phyloP scores from a whole-genome alignment of 2,329 filamentous ascomycete genomes.

The Cladosporium halotolerans region DNA sequence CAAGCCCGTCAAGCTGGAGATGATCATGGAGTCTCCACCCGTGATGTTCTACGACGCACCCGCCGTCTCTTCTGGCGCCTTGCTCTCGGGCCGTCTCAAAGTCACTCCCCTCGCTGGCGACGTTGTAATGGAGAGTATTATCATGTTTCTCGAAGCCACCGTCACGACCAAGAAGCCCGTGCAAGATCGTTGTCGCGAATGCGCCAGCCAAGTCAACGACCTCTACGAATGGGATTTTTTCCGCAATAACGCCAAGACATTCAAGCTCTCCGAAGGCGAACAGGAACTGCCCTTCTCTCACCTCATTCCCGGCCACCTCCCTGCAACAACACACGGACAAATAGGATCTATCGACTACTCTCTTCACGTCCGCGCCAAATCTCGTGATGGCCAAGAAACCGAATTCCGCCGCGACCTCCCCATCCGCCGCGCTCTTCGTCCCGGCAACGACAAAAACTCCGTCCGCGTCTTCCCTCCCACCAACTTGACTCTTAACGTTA shows the following conservation, averaged over 20 bases:
- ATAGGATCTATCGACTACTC: slow-evolving; percentile 72
- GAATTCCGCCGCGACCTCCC: slow-evolving; percentile 62
- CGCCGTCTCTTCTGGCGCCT: slow-evolving; percentile 69
- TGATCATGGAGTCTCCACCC: slow-evolving; percentile 77
- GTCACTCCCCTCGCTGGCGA: slow-evolving; percentile 62
- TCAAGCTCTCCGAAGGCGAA: slow-evolving; percentile 45
- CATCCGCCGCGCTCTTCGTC: slow-evolving; percentile 72
- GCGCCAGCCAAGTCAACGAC: slow-evolving; percentile 63
- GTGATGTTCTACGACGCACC: slow-evolving; percentile 74
- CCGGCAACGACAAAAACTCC: slow-evolving; percentile 77
- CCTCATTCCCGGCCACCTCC: slow-evolving; percentile 77
- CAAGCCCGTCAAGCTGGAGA: slow-evolving; percentile 48
- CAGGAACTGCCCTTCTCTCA: slow-evolving; percentile 87
- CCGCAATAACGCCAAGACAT: slow-evolving; percentile 39
- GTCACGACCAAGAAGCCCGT: slow-evolving; percentile 77
- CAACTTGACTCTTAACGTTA: slow-evolving; percentile 79
- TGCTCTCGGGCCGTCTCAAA: slow-evolving; percentile 77
- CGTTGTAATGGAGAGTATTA: slow-evolving; percentile 63
- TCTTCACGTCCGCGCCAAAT: slow-evolving; percentile 61
- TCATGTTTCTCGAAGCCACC: slow-evolving; percentile 64
- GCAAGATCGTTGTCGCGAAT: slow-evolving; percentile 69
- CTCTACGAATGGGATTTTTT: slow-evolving; percentile 76
- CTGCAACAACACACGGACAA: slow-evolving; percentile 69
- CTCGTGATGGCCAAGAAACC: slow-evolving; percentile 55
- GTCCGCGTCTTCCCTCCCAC: slow-evolving; percentile 94